Evolutionary conservation across 1,284 basidiomycete species (phyloP).

Genomic region (Kwoniella shivajii): DNA sequence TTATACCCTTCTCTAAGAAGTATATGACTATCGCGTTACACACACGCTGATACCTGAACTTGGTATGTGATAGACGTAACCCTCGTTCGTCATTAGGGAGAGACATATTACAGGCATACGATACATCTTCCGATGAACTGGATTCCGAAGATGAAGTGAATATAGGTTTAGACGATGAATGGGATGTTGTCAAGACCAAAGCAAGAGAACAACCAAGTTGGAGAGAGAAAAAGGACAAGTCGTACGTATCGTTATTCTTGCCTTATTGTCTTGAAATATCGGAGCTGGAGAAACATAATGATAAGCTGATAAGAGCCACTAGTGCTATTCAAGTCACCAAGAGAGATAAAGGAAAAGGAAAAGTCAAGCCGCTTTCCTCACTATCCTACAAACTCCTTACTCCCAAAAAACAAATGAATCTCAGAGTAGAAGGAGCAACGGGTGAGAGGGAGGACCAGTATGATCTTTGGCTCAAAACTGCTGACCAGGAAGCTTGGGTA

Average conservation of each 20-base stretch:
- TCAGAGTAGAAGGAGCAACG: slow-evolving; percentile 18
- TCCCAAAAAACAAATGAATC: slow-evolving; percentile 1
- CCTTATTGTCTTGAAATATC: background rate
- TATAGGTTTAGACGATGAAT: slow-evolving; percentile 17
- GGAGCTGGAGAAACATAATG: no score
- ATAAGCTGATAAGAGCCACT: no score
- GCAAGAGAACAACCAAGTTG: slow-evolving; percentile 5
- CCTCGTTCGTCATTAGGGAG: slow-evolving; percentile 24
- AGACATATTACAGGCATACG: slow-evolving; percentile 27
- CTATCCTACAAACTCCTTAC: background rate
- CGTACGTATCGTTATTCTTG: background rate
- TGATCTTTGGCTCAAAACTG: slow-evolving; percentile 33
- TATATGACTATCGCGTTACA: background rate
- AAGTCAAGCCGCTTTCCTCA: slow-evolving; percentile 1
- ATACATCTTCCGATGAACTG: slow-evolving; percentile 27
- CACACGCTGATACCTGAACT: background rate
- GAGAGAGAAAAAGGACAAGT: slow-evolving; percentile 10
- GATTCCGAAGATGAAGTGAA: slow-evolving; percentile 43
- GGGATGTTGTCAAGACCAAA: slow-evolving; percentile 9
- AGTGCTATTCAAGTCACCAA: background rate
- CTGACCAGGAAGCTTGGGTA: slow-evolving; percentile 44
- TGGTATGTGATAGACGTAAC: background rate
- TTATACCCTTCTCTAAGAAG: background rate
- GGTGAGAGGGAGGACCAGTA: slow-evolving; percentile 33
- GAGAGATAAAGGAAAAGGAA: slow-evolving; percentile 8